These are phyloP conservation scores for Aspergillus awamori DNA, from an alignment of 2,329 filamentous ascomycete genomes.

Conservation along the genomic window DNA sequence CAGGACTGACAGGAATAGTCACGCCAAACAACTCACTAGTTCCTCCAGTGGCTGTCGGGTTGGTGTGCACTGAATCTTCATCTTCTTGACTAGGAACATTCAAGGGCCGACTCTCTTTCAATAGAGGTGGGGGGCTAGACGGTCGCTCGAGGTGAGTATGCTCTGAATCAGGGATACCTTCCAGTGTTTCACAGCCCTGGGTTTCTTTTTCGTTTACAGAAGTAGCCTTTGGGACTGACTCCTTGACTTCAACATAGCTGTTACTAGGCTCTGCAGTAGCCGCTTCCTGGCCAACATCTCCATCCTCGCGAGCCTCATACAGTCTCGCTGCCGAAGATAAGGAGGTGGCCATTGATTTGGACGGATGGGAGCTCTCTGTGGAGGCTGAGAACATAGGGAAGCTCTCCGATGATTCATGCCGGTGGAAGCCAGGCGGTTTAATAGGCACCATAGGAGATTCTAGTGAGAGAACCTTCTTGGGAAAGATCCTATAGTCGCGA, in stretches of 20 bases:
- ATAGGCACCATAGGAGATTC: slow-evolving; percentile 43
- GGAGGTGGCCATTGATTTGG: slow-evolving; percentile 56
- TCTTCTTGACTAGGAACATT: slow-evolving; percentile 18
- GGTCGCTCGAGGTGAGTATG: slow-evolving; percentile 50
- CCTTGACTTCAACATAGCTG: slow-evolving; percentile 6
- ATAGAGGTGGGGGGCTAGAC: slow-evolving; percentile 39
- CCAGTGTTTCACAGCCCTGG: slow-evolving; percentile 28
- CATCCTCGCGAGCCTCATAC: slow-evolving; percentile 25
- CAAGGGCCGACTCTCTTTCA: slow-evolving; percentile 40
- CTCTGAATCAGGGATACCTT: slow-evolving; percentile 26
- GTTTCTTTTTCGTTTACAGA: slow-evolving; percentile 22
- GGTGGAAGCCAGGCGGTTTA: slow-evolving; percentile 43
- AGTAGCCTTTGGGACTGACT: slow-evolving; percentile 17
- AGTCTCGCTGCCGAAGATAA: slow-evolving; percentile 42
- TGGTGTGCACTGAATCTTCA: neutral
- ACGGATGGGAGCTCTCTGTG: slow-evolving; percentile 58
- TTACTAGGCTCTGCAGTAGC: slow-evolving; percentile 13
- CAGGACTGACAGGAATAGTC: slow-evolving; percentile 37
- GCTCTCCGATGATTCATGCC: slow-evolving; percentile 63
- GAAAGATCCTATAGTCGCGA: slow-evolving; percentile 53
- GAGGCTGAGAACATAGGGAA: slow-evolving; percentile 68
- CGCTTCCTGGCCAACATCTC: slow-evolving; percentile 27
- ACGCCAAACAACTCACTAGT: slow-evolving; percentile 28
- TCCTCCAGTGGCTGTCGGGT: slow-evolving; percentile 14
- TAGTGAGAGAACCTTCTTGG: slow-evolving; percentile 54